These are phyloP conservation scores for Lycium ferocissimum DNA, from an alignment of 257 asterid species.

Conservation along the genomic window DNA sequence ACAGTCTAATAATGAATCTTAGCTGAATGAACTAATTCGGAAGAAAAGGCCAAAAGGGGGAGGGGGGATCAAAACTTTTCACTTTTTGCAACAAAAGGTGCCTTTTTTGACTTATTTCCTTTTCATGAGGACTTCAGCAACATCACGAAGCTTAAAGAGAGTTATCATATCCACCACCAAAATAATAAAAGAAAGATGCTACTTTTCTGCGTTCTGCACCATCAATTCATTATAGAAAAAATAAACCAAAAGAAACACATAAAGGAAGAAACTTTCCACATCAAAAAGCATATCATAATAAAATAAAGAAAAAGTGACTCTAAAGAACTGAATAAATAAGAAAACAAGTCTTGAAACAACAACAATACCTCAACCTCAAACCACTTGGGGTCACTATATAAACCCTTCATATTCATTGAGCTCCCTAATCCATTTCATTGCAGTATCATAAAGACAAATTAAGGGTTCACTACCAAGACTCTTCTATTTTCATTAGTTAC, in stretches of 20 bases:
- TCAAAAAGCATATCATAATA: neutral
- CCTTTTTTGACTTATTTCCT: slow-evolving; percentile 15
- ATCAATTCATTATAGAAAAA: neutral
- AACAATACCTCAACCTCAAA: neutral
- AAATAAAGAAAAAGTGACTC: neutral
- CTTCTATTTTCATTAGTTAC: neutral
- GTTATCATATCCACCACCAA: slow-evolving; percentile 4
- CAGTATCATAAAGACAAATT: neutral
- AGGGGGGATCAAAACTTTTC: neutral
- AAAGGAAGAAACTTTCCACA: slow-evolving; percentile 24
- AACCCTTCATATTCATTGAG: too few relatives aligned
- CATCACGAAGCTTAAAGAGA: slow-evolving; percentile 21
- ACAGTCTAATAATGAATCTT: neutral
- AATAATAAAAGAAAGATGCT: neutral
- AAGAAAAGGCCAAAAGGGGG: neutral
- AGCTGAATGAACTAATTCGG: neutral
- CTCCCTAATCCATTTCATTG: too few relatives aligned
- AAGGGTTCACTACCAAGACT: neutral
- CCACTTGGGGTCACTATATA: neutral
- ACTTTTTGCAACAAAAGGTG: slow-evolving; percentile 21
- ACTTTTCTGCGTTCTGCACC: neutral
- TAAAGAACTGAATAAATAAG: neutral
- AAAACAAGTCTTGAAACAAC: neutral
- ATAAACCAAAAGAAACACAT: neutral
- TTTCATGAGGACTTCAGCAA: slow-evolving; percentile 27